Evolutionary conservation across 2,329 filamentous ascomycete species (phyloP).

Genomic region (Ophiosphaerella herpotricha): DNA sequence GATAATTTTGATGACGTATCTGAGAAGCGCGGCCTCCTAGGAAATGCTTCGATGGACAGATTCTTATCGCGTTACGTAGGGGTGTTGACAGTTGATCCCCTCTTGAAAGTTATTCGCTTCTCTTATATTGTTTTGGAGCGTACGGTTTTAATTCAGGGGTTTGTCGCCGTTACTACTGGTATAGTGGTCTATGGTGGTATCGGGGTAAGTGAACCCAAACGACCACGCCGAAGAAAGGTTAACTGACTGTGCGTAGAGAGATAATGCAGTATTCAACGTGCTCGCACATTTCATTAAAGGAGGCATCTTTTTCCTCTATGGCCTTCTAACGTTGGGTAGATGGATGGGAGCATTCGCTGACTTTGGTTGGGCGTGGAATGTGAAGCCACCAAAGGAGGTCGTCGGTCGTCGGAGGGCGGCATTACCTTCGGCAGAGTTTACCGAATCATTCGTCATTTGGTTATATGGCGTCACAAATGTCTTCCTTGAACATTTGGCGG

Average conservation of each 20-base stretch:
- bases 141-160: conserved; percentile 77
- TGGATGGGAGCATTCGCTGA: conserved; percentile 91
- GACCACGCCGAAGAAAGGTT: conserved; percentile 2
- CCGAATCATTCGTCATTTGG: conserved; percentile 88
- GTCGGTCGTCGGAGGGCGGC: conserved; percentile 65
- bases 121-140: conserved; percentile 74
- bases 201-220: conserved; percentile 65
- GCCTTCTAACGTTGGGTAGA: conserved; percentile 81
- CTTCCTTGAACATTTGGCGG: conserved; percentile 85
- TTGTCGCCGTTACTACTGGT: conserved; percentile 72
- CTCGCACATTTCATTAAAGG: conserved; percentile 95
- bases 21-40: conserved; percentile 53
- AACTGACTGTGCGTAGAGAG: conserved; percentile 58
- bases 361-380: conserved; percentile 94
- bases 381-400: conserved; percentile 65
- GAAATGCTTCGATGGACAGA: conserved; percentile 52
- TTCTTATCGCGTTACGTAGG: conserved; percentile 61
- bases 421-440: conserved; percentile 80
- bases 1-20: conserved; percentile 55
- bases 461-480: conserved; percentile 88
- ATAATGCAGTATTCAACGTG: conserved; percentile 73
- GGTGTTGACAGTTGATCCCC: conserved; percentile 57
- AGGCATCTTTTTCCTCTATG: conserved; percentile 93
- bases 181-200: conserved; percentile 79
- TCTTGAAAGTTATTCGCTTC: conserved; percentile 63